Percentiles rank a stretch among this genome's conserved stretches.
Conservation (phyloP, 1,139 yeast species). For the Suhomyces anneliseae region DNA sequence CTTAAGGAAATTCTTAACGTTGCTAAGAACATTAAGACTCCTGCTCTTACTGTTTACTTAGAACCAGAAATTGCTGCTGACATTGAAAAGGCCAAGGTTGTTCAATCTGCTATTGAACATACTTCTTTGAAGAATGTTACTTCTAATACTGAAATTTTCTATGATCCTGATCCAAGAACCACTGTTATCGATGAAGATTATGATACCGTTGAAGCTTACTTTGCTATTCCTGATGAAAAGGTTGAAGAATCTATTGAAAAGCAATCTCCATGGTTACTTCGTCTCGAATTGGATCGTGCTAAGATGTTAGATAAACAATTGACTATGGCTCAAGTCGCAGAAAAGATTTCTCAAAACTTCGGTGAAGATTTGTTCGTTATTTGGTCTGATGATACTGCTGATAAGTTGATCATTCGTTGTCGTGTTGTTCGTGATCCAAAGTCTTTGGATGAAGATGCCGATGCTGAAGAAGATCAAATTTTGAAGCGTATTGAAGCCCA, state of each 20-base stretch:
- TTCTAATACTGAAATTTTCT: conserved; percentile 94
- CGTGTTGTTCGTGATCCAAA: conserved; percentile 98
- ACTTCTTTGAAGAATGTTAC: conserved; percentile 94
- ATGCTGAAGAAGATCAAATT: conserved; percentile 96
- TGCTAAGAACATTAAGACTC: conserved; percentile 98
- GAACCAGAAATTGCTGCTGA: conserved; percentile 79
- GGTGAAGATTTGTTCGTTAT: conserved; percentile 95
- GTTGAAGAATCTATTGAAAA: conserved; percentile 90
- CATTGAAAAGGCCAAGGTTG: conserved; percentile 90
- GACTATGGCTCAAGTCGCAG: conserved; percentile 98
- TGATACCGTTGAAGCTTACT: conserved; percentile 95
- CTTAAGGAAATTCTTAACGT: conserved; percentile 98
- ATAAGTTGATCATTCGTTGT: conserved; percentile 94
- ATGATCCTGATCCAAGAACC: conserved; percentile 96
- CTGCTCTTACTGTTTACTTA: conserved; percentile 90
- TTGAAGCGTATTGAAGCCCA: conserved; percentile 93
- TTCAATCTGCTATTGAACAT: conserved; percentile 96
- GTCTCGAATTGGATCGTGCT: conserved; percentile 96
- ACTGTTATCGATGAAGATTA: conserved; percentile 96
- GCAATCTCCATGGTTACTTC: conserved; percentile 96
- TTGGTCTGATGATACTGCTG: conserved; percentile 99
- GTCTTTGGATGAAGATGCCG: conserved; percentile 87
- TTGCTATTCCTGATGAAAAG: conserved; percentile 96
- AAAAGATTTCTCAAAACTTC: conserved; percentile 88
- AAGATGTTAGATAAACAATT: conserved; percentile 97